Base-by-base conservation (phyloP, 164 flowering plant species). In the Buxus sempervirens region DNA sequence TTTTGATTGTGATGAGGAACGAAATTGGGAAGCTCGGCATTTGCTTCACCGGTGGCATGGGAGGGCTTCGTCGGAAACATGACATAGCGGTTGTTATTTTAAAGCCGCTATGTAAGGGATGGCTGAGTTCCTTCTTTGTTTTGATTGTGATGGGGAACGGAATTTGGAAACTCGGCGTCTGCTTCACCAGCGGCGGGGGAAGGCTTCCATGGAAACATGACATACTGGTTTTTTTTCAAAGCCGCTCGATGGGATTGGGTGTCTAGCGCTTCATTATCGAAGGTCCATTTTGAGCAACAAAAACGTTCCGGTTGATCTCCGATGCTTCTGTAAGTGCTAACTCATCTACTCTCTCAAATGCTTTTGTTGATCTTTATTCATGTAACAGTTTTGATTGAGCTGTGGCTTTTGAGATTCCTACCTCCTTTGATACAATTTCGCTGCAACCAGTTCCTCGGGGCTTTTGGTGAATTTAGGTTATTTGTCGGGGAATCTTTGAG, bases 271-370 rank as follows among this genome's bases (percentile, higher is more conserved):
- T 70, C 77, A 4, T 65, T 74, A 25, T 74, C 80, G 10, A 79
- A 82, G 54, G 74, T 78, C 27, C 73, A 78, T 70, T 80, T 90
- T 0, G 90, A 84, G 54, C 78, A 38, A 82, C 75, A 54, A 78
- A 86, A 66, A 72, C 81, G 28, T 90, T 91, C 65, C 81, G 88
- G 3, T 79, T 93, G 1, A 91, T 94, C 54, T 94, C 98, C 70
- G 98, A 97, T 53, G 98, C 98, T 8, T 82, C 97, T 15, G 82
- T 91, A 55, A 82, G 93, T 75, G 97, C 98, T 66, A 94, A 91
- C 76, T 68, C 85, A 3, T 84, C 86, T n/a, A 88, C 96, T 18
- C 80, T 86, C 12, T 87, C 93, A 24, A 83, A 88, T 0, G 70
- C 90, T 8, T 73, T 79, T 4, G 28, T 70, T 45, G 86, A 82